A percentile compares a stretch with the other conserved stretches of the same genome.
These are phyloP conservation scores for Gracilaria caudata DNA, from an alignment of 23 red algal species.

Conservation along the genomic window DNA sequence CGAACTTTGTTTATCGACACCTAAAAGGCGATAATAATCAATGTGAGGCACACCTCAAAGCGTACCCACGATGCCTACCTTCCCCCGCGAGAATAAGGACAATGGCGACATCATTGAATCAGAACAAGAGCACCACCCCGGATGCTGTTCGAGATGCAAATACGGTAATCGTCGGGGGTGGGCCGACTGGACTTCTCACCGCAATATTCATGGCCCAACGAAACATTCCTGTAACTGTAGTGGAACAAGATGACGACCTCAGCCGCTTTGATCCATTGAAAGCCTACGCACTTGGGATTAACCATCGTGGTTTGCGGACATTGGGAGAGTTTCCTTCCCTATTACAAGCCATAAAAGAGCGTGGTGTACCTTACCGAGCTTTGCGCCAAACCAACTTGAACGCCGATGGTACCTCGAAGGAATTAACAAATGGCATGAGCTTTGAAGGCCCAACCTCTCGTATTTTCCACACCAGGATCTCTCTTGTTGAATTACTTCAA, in stretches of 20 bases:
- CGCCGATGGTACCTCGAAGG: not conserved
- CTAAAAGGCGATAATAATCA: not conserved
- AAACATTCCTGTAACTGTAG: conserved; percentile 18
- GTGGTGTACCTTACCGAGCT: not conserved
- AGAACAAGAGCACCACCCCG: not conserved
- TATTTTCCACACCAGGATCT: not conserved
- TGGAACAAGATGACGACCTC: conserved; percentile 15
- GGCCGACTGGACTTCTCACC: conserved; percentile 31
- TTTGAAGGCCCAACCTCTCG: not conserved
- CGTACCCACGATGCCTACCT: not conserved
- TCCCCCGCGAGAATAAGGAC: not conserved
- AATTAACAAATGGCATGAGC: not conserved
- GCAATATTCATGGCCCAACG: conserved; percentile 15
- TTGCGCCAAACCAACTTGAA: not conserved
- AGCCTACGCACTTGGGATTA: not conserved
- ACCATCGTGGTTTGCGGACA: not conserved
- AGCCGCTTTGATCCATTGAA: conserved; percentile 14
- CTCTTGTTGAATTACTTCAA: not conserved
- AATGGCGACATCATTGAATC: not conserved
- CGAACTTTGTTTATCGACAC: not conserved
- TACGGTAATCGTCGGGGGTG: conserved; percentile 39
- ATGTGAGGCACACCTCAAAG: not conserved
- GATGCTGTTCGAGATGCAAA: conserved; percentile 27
- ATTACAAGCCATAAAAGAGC: not conserved
- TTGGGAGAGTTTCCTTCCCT: conserved; percentile 8